Evolutionary conservation across 495 filamentous ascomycete species (phyloP).

Genomic region (Daldinia concentrica): DNA sequence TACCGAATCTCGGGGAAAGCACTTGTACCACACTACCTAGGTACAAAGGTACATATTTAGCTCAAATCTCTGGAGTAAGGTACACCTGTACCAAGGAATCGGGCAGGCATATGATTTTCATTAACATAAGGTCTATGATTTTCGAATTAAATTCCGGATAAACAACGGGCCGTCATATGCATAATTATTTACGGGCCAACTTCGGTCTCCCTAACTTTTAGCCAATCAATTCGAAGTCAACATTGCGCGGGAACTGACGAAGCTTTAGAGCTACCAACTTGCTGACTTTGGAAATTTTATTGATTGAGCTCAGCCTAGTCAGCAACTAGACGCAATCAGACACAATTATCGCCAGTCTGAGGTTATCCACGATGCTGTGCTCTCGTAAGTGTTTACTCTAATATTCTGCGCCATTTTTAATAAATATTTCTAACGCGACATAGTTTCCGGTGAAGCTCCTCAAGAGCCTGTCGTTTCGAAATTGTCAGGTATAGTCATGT

Average conservation of each 20-base stretch:
- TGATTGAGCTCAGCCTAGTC: slow-evolving; percentile 16
- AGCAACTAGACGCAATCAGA: slow-evolving; percentile 20
- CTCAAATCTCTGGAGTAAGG: too few species aligned
- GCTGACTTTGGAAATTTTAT: slow-evolving; percentile 27
- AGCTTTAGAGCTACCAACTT: slow-evolving; percentile 22
- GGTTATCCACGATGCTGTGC: slow-evolving; percentile 40
- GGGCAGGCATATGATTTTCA: too few species aligned
- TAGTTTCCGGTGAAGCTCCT: slow-evolving; percentile 97
- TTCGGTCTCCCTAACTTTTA: slow-evolving; percentile 2
- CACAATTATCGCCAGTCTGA: slow-evolving; percentile 10
- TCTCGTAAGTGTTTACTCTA: slow-evolving; percentile 34
- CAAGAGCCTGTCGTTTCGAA: slow-evolving; percentile 93
- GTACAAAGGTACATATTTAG: too few species aligned
- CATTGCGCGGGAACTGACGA: slow-evolving; percentile 22
- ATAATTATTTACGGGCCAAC: neutral
- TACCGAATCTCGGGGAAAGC: neutral
- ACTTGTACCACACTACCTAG: too few species aligned
- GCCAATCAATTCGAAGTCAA: slow-evolving; percentile 37
- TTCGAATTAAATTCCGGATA: neutral
- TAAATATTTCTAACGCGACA: slow-evolving; percentile 23
- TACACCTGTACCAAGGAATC: neutral
- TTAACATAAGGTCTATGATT: too few species aligned
- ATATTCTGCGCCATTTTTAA: neutral
- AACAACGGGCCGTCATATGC: neutral
- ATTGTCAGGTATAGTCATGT: slow-evolving; percentile 77